These are phyloP conservation scores for Phytophthora podocarpi DNA, from an alignment of 352 stramenopile genomes.

Conservation along the genomic window DNA sequence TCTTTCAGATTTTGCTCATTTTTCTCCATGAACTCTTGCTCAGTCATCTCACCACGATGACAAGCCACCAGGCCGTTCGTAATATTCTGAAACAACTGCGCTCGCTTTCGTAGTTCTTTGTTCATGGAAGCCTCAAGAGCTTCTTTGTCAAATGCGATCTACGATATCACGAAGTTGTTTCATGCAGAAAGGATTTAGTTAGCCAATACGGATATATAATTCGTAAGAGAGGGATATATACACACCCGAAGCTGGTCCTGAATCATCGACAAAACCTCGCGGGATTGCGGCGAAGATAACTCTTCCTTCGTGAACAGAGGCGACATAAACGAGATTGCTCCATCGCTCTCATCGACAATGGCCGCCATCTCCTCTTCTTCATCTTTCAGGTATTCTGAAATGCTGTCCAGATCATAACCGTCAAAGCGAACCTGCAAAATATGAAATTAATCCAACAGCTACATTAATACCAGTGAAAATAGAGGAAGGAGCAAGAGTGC, in stretches of 20 bases:
- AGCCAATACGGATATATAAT: neutral
- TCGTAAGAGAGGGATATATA: neutral
- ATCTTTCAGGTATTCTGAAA: constrained; percentile 37
- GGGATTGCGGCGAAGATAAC: constrained; percentile 26
- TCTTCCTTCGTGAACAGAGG: constrained; percentile 44
- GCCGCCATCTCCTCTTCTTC: constrained; percentile 45
- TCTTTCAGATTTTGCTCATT: constrained; percentile 58
- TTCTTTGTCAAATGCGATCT: constrained; percentile 64
- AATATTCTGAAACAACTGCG: constrained; percentile 56
- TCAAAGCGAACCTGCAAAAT: constrained; percentile 46
- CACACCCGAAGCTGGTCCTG: constrained; percentile 49
- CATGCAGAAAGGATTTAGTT: neutral
- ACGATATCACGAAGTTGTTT: neutral
- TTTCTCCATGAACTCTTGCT: constrained; percentile 56
- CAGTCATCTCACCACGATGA: constrained; percentile 38
- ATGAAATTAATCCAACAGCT: constrained; percentile 2
- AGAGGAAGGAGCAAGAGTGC: too few relatives aligned
- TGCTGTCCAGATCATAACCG: constrained; percentile 39
- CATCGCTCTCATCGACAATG: constrained; percentile 41
- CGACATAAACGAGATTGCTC: constrained; percentile 41
- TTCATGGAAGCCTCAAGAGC: constrained; percentile 53
- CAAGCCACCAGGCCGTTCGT: constrained; percentile 37
- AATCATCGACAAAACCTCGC: constrained; percentile 40
- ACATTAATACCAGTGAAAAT: neutral
- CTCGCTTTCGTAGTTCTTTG: constrained; percentile 55